Evolutionary conservation across 2,329 filamentous ascomycete genomes (phyloP).

Genomic region (Talaromyces sp.): DNA sequence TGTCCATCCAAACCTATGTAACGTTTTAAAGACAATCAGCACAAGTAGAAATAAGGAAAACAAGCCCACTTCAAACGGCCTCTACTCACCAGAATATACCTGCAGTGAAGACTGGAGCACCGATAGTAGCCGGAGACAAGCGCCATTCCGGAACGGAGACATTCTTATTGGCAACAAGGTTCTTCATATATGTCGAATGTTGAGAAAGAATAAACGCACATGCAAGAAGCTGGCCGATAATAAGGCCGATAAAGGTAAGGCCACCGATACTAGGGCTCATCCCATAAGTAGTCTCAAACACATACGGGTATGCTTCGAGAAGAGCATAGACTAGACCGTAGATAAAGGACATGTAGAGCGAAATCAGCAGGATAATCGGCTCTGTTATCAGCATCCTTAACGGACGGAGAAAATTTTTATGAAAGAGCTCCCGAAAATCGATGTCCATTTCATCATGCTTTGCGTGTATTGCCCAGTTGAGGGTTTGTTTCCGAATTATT

Average conservation of each 20-base stretch:
- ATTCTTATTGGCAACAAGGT: conserved; percentile 17
- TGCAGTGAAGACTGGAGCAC: conserved; percentile 17
- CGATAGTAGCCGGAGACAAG: conserved; percentile 19
- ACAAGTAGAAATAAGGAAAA: not conserved
- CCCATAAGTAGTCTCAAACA: conserved; percentile 17
- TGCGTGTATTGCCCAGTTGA: conserved; percentile 44
- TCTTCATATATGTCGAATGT: not conserved
- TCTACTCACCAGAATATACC: conserved; percentile 19
- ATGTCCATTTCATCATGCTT: conserved; percentile 35
- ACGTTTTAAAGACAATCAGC: not conserved
- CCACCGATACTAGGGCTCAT: conserved; percentile 15
- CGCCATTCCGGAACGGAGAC: conserved; percentile 22
- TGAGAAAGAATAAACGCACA: not conserved
- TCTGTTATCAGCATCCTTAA: conserved; percentile 41
- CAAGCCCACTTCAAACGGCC: not conserved
- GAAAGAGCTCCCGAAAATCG: conserved; percentile 26
- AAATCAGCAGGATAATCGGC: conserved; percentile 43
- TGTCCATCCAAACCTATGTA: conserved; percentile 22
- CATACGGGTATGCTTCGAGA: conserved; percentile 18
- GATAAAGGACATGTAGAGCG: conserved; percentile 33
- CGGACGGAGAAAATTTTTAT: conserved; percentile 37
- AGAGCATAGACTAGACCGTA: conserved; percentile 20
- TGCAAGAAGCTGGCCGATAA: conserved; percentile 18
- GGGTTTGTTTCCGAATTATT: conserved; percentile 42
- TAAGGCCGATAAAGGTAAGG: conserved; percentile 19